Evolutionary conservation across 192 early-diverging fungal genomes (phyloP).

Genomic region (Phlyctochytrium bullatum): DNA sequence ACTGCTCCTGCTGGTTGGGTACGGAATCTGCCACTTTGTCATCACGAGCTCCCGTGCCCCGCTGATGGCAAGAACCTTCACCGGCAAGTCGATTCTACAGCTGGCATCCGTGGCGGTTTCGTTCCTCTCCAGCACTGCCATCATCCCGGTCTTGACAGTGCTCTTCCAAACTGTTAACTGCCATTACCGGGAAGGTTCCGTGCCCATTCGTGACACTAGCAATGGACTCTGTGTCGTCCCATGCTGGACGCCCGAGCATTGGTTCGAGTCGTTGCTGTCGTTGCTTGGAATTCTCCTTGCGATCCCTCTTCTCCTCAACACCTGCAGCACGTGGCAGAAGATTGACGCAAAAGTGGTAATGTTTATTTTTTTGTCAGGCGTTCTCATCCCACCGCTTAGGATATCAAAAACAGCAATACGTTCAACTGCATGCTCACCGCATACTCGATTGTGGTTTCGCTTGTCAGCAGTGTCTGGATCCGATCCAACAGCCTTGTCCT

Average conservation of each 20-base stretch:
- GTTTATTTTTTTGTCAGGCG: neutral
- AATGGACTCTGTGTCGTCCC: neutral
- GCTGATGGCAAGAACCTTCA: neutral
- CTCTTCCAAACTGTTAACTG: neutral
- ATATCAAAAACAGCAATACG: no score
- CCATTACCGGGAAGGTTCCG: neutral
- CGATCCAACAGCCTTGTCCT: neutral
- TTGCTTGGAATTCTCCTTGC: neutral
- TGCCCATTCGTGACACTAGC: neutral
- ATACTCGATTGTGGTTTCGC: no score
- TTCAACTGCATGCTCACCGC: no score
- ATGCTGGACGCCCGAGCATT: neutral
- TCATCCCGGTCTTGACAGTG: neutral
- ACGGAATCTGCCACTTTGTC: neutral
- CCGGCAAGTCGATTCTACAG: neutral
- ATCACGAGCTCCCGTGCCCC: neutral
- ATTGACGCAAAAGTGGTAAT: neutral
- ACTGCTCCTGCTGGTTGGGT: neutral
- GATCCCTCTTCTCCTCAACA: neutral
- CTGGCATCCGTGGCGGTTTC: neutral
- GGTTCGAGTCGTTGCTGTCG: neutral
- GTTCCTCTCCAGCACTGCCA: neutral
- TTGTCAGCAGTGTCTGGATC: no score
- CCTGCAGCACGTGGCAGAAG: neutral
- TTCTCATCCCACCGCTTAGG: no score